phyloP scores from a whole-genome alignment of 805 yeast genomes.

The Candida schatavii region DNA sequence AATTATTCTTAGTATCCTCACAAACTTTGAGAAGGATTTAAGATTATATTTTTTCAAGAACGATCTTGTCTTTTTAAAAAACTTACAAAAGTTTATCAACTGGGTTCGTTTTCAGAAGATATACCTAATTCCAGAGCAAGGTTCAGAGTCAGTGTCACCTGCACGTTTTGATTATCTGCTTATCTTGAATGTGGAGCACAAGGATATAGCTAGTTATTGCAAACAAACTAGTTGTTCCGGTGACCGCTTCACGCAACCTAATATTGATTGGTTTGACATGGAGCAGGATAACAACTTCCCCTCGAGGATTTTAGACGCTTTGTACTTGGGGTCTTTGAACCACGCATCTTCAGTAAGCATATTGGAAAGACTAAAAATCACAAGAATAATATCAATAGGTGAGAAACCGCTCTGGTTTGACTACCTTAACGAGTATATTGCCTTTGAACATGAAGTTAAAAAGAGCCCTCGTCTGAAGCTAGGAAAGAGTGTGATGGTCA shows the following conservation, averaged over 20 bases:
- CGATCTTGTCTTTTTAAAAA: constrained; percentile 27
- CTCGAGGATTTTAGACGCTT: constrained; percentile 23
- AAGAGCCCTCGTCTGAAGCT: not conserved
- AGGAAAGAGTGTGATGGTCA: not conserved
- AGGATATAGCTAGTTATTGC: constrained; percentile 4
- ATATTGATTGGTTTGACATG: constrained; percentile 33
- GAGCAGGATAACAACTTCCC: constrained; percentile 36
- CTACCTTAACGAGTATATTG: constrained; percentile 8
- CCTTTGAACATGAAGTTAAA: constrained; percentile 14
- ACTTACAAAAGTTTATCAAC: constrained; percentile 27
- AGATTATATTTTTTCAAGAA: constrained; percentile 28
- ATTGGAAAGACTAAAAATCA: constrained; percentile 20
- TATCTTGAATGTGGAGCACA: constrained; percentile 14
- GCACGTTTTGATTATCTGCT: not conserved
- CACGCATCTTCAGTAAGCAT: constrained; percentile 34
- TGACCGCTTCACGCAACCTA: not conserved
- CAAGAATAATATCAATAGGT: constrained; percentile 31
- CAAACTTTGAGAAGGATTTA: constrained; percentile 9
- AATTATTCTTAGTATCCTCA: constrained; percentile 19
- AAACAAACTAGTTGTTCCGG: constrained; percentile 1
- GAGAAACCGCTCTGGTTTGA: constrained; percentile 34
- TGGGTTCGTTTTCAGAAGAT: constrained; percentile 9
- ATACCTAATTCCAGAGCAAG: not conserved
- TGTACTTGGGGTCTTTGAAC: constrained; percentile 30
- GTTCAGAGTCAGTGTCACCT: too few relatives aligned